Percentiles rank a stretch among this genome's conserved stretches.
Conservation (phyloP, 805 yeast species). For the Candida tallmaniae region DNA sequence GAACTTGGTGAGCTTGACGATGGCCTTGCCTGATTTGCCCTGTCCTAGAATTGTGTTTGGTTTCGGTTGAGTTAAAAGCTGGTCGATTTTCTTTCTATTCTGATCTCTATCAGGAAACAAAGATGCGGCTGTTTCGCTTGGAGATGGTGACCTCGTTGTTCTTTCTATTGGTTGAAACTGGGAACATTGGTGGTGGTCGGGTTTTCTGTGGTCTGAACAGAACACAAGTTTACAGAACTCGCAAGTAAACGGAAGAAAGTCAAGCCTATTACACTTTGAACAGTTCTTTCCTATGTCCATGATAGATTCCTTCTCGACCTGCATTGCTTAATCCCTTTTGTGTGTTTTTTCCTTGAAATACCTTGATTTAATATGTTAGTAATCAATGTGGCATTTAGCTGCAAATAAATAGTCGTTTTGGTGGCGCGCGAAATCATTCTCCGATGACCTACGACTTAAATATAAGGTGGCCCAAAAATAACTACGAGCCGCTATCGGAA, state of each 20-base stretch:
- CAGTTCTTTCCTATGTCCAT: constrained; percentile 60
- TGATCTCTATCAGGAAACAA: constrained; percentile 50
- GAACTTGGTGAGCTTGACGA: constrained; percentile 24
- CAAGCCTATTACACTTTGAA: constrained; percentile 46
- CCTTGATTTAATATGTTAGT: no score
- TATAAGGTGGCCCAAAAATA: constrained; percentile 64
- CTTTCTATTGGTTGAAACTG: constrained; percentile 9
- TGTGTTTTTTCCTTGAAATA: no score
- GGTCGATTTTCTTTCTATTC: constrained; percentile 33
- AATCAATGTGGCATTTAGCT: no score
- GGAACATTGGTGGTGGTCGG: constrained; percentile 30
- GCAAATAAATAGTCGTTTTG: no score
- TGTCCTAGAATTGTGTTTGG: constrained; percentile 27
- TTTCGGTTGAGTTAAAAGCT: constrained; percentile 14
- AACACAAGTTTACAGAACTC: constrained; percentile 41
- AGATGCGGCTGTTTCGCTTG: constrained; percentile 32
- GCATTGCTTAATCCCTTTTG: no score
- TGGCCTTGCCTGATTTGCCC: constrained; percentile 22
- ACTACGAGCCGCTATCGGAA: constrained; percentile 40
- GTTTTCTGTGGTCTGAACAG: constrained; percentile 47
- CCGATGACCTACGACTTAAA: constrained; percentile 48
- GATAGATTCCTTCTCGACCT: constrained; percentile 16
- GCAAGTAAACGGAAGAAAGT: constrained; percentile 57
- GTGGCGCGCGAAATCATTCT: no score
- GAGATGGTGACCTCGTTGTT: constrained; percentile 6